Evolutionary conservation across 305 asterid genomes (phyloP), one percentile per base, ranked within the genome.

Genomic region (Solanum hybrid): DNA sequence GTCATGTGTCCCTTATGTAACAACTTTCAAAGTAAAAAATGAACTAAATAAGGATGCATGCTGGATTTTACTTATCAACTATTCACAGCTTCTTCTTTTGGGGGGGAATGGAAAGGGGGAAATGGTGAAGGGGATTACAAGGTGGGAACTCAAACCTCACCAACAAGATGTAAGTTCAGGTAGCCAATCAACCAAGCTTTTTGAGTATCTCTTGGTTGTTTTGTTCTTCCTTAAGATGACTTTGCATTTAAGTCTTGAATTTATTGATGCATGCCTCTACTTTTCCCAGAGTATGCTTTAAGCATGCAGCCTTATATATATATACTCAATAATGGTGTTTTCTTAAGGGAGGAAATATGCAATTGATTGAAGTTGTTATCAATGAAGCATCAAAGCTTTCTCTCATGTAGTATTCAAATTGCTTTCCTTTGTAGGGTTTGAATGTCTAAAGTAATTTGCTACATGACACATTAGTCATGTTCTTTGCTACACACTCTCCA

Each of bases 371-470:
- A 57, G 46, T 31, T 11, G 88, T 85, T 85, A 84, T 84, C 40
- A 31, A 51, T 29, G 87, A 46, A 29, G 75, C 87, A 31, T 29
- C 87, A 51, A 46, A 34, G 11, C 42, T 84, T 18, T 46, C 40
- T 84, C 20, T 57, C 46, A 20, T 82, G 88, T 33, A 57, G 46
- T 57, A 20, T 26, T 28, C 37, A 84, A 22, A 57, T 6, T 84
- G 69, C 31, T 9, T 84, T 77, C 31, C 28, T 87, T 90, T 91
- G 79, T 97, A 96, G 98, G 98, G 98, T 74, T 91, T 96, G 87
- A 95, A 96, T 89, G 98, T 97, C 81, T 95, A 95, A 93, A 96
- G 97, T 94, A 96, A 96, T 84, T 94, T 96, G 93, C 95, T 94
- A 91, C 98, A 96, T 35, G 99, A 96, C 92, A 95, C 96, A 7